Base-by-base conservation (phyloP, 1,284 basidiomycete genomes). In the Neolentinus lepideus region DNA sequence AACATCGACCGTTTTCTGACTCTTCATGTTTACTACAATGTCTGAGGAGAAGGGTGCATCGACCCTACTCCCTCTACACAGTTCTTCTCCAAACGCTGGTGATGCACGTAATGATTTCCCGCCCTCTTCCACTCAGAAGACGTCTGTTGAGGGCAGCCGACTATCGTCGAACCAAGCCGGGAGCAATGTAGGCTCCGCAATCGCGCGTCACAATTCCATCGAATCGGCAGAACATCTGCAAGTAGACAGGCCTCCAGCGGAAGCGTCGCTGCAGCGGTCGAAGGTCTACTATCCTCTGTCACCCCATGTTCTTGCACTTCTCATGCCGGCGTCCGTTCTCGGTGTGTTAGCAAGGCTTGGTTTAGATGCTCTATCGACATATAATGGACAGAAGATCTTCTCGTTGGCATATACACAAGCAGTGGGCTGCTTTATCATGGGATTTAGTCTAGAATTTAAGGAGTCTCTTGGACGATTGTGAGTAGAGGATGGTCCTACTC, bases 361-460 rank as follows among this genome's bases (percentile, higher is more conserved):
- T 1, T 67, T 95, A 9, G 68, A 80, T 35, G 87, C 88, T 0
- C 71, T 95, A 33, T 78, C 77, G 12, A 82, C 77, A 1, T 96
- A 92, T 62, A 75, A 84, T 52, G 93, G 91, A 1, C 68, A 80
- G 52, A 80, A 84, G 60, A 85, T 98, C 9, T 96, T 92, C 63
- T 79, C 92, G 1, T 73, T 98, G 29, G 83, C 91, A 1, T 98
- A 95, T 78, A 80, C 85, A 0, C 96, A 99, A 69, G 88, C 85
- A 0, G 73, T 89, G 0, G 97, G 97, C 1, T 98, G 96, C 69
- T 77, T 95, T 47, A 74, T 97, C 51, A 98, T 99, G 94, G 95
- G 95, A 1, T 71, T 92, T 57, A 79, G 79, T 2, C 64, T 92
- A 14, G 80, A 76, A 3, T 67, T 87, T 61, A 92, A 88, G 69